Evolutionary conservation across 2,329 filamentous ascomycete genomes (phyloP), one percentile per base, ranked within the genome.

Genomic region (Colletotrichum spaethianum): DNA sequence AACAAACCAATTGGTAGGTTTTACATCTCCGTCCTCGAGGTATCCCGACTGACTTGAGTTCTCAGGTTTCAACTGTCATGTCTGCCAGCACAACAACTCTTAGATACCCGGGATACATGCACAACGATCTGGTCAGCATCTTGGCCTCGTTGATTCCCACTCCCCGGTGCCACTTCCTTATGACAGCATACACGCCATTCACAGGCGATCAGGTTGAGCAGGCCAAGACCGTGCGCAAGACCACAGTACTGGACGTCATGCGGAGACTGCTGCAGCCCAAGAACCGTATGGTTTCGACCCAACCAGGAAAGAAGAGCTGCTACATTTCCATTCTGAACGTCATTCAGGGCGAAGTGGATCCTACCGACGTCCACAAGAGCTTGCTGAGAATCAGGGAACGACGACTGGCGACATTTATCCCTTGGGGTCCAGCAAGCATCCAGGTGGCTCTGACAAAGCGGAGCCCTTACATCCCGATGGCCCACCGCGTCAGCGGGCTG

Each of bases 311-410:
- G 86, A 97, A 94, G 86, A 98, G 95, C 84, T 99, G 96, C 86
- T 99, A 99, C 86, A 98, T 99, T 79, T 98, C 95, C 59, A 98
- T 99, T 77, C 87, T 99, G 74, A 98, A 99, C 83, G 98, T 99
- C 78, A 99, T 99, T 78, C 96, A 98, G 86, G 96, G 96, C 78
- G 96, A 99, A 82, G 96, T 97, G 48, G 97, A 99, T 80, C 96
- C 96, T 11, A 98, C 96, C 3, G 97, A 99, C 83, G 94, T 99
- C 68, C 96, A 99, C 87, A 99, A 99, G 89, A 98, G 96, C 75
- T 87, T 99, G 70, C 90, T 99, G 70, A 94, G 96, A 75, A 99
- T 99, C 79, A 93, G 96, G 61, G 96, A 99, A 86, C 93, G 96
- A 61, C 92, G 94, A 72, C 89, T 99, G 65, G 97, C 96, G 12